Base-by-base conservation (phyloP, 225 moss, liverwort and hornwort species). In the Takakia lepidozioides region DNA sequence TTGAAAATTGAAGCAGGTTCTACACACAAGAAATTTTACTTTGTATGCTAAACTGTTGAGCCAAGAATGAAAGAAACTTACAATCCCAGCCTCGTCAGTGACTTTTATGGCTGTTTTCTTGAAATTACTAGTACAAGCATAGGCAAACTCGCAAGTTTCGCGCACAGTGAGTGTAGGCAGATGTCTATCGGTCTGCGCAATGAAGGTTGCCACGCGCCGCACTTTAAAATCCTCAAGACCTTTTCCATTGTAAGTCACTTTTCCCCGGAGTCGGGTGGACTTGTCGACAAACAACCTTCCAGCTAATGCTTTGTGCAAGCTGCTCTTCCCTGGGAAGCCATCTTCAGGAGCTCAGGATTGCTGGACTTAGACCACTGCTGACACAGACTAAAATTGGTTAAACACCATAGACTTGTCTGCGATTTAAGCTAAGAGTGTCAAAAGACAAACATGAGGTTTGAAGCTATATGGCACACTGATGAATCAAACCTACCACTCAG, bases 181-280 rank as follows among this genome's bases (percentile, higher is more conserved):
- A 71, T 91, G 81, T 37, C 70, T 74, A 48, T 91, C 86, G 38
- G 70, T 86, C 54, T 91, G 90, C 40, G 80, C 83, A 65, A 91
- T 91, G 38, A 66, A 86, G 13, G 86, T 78, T 16, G 83, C 86
- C 47, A 78, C 60, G 15, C 83, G 74, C 55, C 83, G 71, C 22
- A 82, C 80, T 63, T 85, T 74, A 51, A 85, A 67, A 28, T 81
- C 72, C 24, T 81, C 60, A 34, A 86, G 51, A 32, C 63, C 43
- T 54, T 66, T 78, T 41, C 64, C 64, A 58, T 90, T 90, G 61
- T 83, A 90, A 3, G 68, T 81, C 19, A 90, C 86, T 28, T 46
- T 75, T 27, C 86, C 86, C 29, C 38, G 25, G 8, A 86, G 51
- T 16, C 52, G 57, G 46, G 74, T 80, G 10, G 54, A 59, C 10